These are phyloP conservation scores for Backusella liffmaniae DNA, from an alignment of 192 early-diverging fungal species.

Conservation along the genomic window DNA sequence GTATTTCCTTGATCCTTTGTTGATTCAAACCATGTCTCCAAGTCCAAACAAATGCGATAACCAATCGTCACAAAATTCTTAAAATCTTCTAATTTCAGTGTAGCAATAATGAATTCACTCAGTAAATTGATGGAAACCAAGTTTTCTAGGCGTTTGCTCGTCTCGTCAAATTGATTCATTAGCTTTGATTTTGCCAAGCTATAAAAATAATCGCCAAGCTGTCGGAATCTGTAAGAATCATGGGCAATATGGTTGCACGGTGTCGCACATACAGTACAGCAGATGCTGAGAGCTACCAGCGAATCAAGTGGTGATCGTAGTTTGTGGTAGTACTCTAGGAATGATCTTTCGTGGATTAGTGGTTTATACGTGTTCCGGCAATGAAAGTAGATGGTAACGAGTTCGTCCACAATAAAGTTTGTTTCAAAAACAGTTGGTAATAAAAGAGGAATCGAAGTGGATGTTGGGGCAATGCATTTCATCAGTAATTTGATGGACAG, in stretches of 20 bases:
- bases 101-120: not conserved
- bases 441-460: not conserved
- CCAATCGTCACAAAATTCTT: not conserved
- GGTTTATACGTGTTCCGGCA: not conserved
- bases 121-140: not conserved
- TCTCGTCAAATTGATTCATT: not conserved
- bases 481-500: not conserved
- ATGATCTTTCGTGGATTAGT: not conserved
- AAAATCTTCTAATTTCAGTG: not conserved
- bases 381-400: not conserved
- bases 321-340: not conserved
- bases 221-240: not conserved
- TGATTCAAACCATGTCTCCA: not conserved
- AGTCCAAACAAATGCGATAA: not conserved
- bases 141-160: not conserved
- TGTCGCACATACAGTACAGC: not conserved
- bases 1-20: not conserved
- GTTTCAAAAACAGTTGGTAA: not conserved
- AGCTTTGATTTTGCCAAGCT: not conserved
- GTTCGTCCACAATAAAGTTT: not conserved
- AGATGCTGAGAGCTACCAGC: not conserved
- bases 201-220: not conserved
- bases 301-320: not conserved
- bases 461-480: not conserved
- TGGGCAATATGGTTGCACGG: not conserved